A percentile compares a stretch with the other conserved stretches of the same genome.
These are phyloP conservation scores for Pisolithus marmoratus DNA, from an alignment of 768 basidiomycete genomes.

Conservation along the genomic window DNA sequence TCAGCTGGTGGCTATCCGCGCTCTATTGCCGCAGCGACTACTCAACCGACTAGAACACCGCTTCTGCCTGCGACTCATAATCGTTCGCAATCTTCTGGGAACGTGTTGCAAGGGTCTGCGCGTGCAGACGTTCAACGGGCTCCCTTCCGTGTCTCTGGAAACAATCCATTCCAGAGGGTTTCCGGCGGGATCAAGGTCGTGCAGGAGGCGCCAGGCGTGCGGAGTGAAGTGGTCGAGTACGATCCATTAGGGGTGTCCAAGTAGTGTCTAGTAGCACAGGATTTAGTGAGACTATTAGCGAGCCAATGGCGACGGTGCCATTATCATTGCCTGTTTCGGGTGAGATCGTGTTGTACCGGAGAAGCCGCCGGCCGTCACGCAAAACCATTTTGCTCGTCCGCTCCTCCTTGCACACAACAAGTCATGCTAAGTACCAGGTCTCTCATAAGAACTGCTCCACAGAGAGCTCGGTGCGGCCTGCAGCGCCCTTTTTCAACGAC, in stretches of 20 bases:
- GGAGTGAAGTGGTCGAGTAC: constrained; percentile 12
- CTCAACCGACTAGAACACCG: constrained; percentile 5
- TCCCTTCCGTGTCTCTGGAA: constrained; percentile 22
- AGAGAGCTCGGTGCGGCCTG: constrained; percentile 42
- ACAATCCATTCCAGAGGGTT: constrained; percentile 26
- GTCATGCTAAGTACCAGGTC: constrained; percentile 58
- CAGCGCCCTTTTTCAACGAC: constrained; percentile 66
- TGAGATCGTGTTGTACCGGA: constrained; percentile 13
- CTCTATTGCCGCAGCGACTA: constrained; percentile 12
- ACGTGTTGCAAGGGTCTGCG: neutral
- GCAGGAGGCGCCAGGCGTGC: constrained; percentile 9
- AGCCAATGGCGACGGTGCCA: neutral
- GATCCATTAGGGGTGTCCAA: constrained; percentile 26
- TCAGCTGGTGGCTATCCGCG: constrained; percentile 19
- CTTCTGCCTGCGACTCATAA: constrained; percentile 6
- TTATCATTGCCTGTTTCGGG: constrained; percentile 1
- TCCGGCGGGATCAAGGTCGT: constrained; percentile 6
- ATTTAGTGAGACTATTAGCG: constrained; percentile 4
- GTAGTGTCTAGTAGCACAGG: neutral
- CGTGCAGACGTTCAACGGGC: constrained; percentile 14
- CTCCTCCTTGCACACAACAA: constrained; percentile 16
- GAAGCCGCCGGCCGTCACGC: neutral
- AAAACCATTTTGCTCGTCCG: neutral
- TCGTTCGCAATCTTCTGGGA: constrained; percentile 14
- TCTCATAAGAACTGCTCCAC: constrained; percentile 32